Conservation (phyloP, 2,329 filamentous ascomycete species). For the Orbilia brochopaga region DNA sequence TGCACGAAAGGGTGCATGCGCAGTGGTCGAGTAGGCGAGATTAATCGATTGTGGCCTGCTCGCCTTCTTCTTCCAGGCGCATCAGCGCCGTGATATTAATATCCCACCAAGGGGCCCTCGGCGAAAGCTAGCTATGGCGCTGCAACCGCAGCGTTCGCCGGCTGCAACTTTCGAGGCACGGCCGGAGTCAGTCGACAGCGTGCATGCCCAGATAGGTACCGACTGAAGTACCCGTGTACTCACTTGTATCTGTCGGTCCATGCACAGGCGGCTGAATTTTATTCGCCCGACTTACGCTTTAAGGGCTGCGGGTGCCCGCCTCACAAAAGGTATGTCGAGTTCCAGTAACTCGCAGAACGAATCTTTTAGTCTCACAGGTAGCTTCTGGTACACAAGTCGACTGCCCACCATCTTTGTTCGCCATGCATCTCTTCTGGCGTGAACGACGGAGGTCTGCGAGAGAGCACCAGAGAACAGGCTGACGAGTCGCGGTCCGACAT, state of each 20-base stretch:
- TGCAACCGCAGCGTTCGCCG: conserved; percentile 29
- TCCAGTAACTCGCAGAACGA: conserved; percentile 25
- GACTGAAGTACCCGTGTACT: conserved; percentile 28
- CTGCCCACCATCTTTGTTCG: conserved; percentile 17
- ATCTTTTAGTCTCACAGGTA: conserved; percentile 26
- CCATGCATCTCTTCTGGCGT: conserved; percentile 21
- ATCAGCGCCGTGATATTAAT: conserved; percentile 20
- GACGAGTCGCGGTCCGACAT: conserved; percentile 30
- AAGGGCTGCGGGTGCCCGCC: conserved; percentile 38
- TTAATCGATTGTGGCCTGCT: conserved; percentile 33
- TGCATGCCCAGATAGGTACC: conserved; percentile 5
- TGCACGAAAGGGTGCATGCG: conserved; percentile 1
- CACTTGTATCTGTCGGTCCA: conserved; percentile 43
- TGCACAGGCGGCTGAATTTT: conserved; percentile 50
- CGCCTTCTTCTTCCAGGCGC: conserved; percentile 47
- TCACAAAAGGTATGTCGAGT: conserved; percentile 16
- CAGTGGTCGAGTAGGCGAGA: conserved; percentile 49
- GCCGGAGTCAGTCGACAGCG: conserved; percentile 16
- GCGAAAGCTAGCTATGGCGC: conserved; percentile 22
- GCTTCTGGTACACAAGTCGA: conserved; percentile 23
- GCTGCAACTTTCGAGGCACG: conserved; percentile 26
- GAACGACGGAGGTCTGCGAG: conserved; percentile 5
- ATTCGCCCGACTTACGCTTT: conserved; percentile 34
- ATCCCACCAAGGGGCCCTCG: conserved; percentile 44
- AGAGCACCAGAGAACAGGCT: conserved; percentile 16